Conservation (phyloP, 2,329 filamentous ascomycete species). For the Sphaerulina vaccinii region DNA sequence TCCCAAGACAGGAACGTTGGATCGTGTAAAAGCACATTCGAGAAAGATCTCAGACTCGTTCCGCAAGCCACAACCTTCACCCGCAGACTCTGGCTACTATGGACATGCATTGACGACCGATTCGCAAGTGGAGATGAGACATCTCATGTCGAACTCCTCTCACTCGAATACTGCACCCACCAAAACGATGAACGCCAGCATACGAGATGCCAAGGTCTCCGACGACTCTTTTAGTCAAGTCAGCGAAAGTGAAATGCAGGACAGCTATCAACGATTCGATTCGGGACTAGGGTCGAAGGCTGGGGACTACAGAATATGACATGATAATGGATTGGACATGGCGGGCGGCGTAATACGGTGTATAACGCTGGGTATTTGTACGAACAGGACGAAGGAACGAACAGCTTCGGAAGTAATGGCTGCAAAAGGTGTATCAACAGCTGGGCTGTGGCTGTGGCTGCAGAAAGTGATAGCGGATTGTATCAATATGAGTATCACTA, state of each 20-base stretch:
- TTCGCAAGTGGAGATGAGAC: conserved; percentile 8
- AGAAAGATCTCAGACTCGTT: conserved; percentile 16
- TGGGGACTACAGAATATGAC: conserved; percentile 2
- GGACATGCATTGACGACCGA: not conserved
- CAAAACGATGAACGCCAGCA: not conserved
- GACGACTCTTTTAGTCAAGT: conserved; percentile 7
- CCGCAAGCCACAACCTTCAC: not conserved
- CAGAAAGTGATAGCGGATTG: no score
- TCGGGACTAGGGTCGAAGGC: conserved; percentile 2
- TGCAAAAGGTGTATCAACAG: no score
- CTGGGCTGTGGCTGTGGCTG: no score
- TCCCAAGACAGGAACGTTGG: not conserved
- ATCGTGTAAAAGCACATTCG: conserved; percentile 11
- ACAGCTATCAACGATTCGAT: conserved; percentile 4
- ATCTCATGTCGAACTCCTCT: conserved; percentile 3
- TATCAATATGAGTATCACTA: no score
- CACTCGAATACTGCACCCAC: not conserved
- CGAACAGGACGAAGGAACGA: no score
- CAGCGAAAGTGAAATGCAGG: not conserved
- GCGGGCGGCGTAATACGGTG: no score
- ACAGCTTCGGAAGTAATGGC: no score
- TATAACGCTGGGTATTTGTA: no score
- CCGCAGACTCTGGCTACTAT: not conserved
- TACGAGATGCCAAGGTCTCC: conserved; percentile 3
- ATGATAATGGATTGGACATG: no score